Conservation (phyloP, 179 eudicot species). For the Spinacia oleracea region DNA sequence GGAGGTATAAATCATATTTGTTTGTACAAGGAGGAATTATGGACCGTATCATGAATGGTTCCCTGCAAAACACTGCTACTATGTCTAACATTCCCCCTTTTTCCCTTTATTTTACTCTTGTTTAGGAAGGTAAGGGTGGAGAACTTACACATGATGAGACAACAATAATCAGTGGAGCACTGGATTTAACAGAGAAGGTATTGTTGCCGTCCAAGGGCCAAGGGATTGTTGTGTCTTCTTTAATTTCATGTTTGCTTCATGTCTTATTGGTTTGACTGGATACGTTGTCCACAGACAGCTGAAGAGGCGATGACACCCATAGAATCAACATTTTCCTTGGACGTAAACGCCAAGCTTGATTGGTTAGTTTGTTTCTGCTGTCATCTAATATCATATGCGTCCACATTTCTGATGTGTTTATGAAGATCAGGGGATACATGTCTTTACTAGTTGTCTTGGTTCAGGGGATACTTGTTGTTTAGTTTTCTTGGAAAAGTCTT, state of each 20-base stretch:
- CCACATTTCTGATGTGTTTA: neutral
- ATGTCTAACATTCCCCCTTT: constrained; percentile 1
- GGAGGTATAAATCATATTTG: constrained; percentile 56
- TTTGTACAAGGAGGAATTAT: neutral
- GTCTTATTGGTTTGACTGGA: constrained; percentile 8
- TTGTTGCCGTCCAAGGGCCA: constrained; percentile 3
- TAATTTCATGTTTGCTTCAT: neutral
- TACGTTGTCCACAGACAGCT: constrained; percentile 61
- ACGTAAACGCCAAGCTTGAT: constrained; percentile 79
- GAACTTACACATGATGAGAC: constrained; percentile 82
- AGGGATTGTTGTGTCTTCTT: neutral
- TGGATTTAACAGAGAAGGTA: constrained; percentile 76
- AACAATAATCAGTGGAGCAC: constrained; percentile 83
- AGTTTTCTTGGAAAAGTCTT: neutral
- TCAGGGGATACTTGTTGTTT: neutral
- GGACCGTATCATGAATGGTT: neutral
- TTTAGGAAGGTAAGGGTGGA: constrained; percentile 84
- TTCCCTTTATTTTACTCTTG: neutral
- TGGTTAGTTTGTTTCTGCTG: constrained; percentile 52
- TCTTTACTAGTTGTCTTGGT: neutral
- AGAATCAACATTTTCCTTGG: constrained; percentile 91
- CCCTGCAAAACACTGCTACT: neutral
- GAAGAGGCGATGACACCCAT: constrained; percentile 98
- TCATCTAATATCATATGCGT: neutral
- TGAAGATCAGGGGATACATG: neutral